Evolutionary conservation across 305 asterid species (phyloP), one percentile per base, ranked within the genome.

Genomic region (Fraxinus angustifolia): DNA sequence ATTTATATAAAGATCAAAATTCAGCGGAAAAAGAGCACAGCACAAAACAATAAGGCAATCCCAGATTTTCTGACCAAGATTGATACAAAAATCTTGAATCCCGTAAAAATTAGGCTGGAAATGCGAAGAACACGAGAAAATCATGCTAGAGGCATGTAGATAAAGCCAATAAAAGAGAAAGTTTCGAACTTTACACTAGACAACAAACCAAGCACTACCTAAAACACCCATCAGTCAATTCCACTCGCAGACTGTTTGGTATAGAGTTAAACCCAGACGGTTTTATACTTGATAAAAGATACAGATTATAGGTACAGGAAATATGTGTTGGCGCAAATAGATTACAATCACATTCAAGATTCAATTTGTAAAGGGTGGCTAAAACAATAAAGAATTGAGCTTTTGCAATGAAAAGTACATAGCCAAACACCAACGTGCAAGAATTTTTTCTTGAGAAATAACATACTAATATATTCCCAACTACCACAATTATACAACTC

Each of bases 231-330:
- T 86, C 84, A 83, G 86, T 79, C 88, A 88, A 81, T 26, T 34
- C 80, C 92, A 84, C 84, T 87, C 88, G 85, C 87, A 36, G 76
- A 82, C 84, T 42, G 84, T 80, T 83, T 68, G 82, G 79, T 79
- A 68, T 81, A 60, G 81, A 82, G 84, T 65, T 76, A 77, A 62
- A 82, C 73, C 68, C 79, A 85, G 76, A 81, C 87, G 85, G 72
- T 30, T 62, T 79, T 78, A 79, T 35, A 78, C 70, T 78, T 53
- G 40, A 71, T 80, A 74, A 60, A 72, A 75, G 75, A 31, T 7
- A 62, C 73, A 26, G 50, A 75, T 8, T 4, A 53, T 58, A 79
- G 65, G 16, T 36, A 60, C 53, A 83, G 67, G 78, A 86, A 34
- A 78, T 16, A 75, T 48, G 78, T 34, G 40, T 28, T 62, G 72